phyloP scores from a whole-genome alignment of 768 basidiomycete species.

The Asterophora parasitica region DNA sequence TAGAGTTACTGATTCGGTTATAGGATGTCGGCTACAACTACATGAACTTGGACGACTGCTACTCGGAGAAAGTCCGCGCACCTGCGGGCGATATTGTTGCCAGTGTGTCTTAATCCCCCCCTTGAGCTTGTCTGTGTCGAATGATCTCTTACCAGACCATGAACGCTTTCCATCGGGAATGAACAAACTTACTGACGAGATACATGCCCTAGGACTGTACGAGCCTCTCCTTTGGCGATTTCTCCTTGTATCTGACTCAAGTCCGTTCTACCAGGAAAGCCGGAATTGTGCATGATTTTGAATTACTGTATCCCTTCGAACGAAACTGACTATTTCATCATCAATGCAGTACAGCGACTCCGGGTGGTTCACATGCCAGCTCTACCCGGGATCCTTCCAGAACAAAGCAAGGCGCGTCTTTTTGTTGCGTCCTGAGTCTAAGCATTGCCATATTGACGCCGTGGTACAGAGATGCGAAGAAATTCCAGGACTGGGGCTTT shows the following conservation, averaged over 20 bases:
- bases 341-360: slow-evolving; percentile 48
- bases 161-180: slow-evolving; percentile 56
- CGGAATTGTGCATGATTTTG: slow-evolving; percentile 32
- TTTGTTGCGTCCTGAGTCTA: no score
- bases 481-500: slow-evolving; percentile 64
- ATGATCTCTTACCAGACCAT: slow-evolving; percentile 2
- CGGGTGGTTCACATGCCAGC: slow-evolving; percentile 68
- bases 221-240: neutral
- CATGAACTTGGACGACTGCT: slow-evolving; percentile 66
- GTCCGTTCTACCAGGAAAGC: slow-evolving; percentile 41
- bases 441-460: no score
- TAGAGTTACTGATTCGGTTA: neutral
- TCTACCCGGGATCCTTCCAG: slow-evolving; percentile 60
- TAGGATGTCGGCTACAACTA: slow-evolving; percentile 57
- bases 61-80: slow-evolving; percentile 51
- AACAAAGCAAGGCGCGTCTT: slow-evolving; percentile 37
- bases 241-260: no score
- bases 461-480: slow-evolving; percentile 44
- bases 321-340: neutral
- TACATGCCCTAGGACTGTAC: slow-evolving; percentile 57
- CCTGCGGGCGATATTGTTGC: slow-evolving; percentile 48
- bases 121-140: neutral
- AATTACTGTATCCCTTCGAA: neutral
- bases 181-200: slow-evolving; percentile 47
- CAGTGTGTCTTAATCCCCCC: slow-evolving; percentile 27